These are phyloP conservation scores for Amphirosellinia nigrospora DNA, from an alignment of 495 filamentous ascomycete species.

Conservation along the genomic window DNA sequence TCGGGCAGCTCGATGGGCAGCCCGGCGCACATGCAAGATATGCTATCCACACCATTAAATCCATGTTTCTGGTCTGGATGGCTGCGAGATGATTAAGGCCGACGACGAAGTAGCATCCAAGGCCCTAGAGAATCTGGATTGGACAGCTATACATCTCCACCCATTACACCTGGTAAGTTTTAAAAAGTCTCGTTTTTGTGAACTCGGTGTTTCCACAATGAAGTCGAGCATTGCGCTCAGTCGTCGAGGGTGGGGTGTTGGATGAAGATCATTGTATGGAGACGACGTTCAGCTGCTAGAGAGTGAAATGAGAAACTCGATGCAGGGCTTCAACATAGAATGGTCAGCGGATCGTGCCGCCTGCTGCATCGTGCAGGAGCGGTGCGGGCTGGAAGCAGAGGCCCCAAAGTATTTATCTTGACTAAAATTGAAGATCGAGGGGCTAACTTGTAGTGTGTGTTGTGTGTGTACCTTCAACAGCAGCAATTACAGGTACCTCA, in stretches of 20 bases:
- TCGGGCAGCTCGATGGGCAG: constrained; percentile 86
- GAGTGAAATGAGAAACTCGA: background rate
- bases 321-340: background rate
- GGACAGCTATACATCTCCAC: constrained; percentile 80
- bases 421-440: constrained; percentile 19
- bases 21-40: constrained; percentile 73
- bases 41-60: constrained; percentile 81
- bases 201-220: constrained; percentile 27
- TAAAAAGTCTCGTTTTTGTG: constrained; percentile 34
- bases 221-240: background rate
- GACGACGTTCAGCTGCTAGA: background rate
- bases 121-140: constrained; percentile 77
- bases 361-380: constrained; percentile 19
- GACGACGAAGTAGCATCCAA: constrained; percentile 72
- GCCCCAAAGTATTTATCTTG: background rate
- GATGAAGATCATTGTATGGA: background rate
- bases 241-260: background rate
- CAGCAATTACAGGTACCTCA: constrained; percentile 52
- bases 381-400: background rate
- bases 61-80: constrained; percentile 77
- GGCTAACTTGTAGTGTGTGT: constrained; percentile 46
- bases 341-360: background rate
- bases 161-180: constrained; percentile 94
- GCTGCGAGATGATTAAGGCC: constrained; percentile 80
- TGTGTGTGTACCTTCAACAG: constrained; percentile 74